Percentiles rank a stretch among this genome's conserved stretches.
phyloP scores from a whole-genome alignment of 495 filamentous ascomycete genomes.

The Penicillium goetzii region DNA sequence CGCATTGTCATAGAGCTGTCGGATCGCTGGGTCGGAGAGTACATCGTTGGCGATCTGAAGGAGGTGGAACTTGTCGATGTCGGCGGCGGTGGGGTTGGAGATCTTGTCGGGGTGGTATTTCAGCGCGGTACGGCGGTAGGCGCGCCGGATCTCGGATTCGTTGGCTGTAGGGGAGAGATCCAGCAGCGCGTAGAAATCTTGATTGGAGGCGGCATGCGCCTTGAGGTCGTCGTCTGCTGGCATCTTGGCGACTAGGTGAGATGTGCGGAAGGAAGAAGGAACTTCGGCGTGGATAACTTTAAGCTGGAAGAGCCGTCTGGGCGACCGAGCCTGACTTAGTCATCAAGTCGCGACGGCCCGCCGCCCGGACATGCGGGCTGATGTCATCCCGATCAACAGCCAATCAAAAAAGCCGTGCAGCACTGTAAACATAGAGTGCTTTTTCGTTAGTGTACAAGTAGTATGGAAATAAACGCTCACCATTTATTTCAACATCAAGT shows the following conservation, averaged over 20 bases:
- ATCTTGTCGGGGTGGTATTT: constrained; percentile 91
- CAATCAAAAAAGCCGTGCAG: no score
- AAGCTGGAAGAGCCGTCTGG: neutral
- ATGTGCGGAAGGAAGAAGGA: constrained; percentile 1
- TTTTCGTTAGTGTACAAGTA: no score
- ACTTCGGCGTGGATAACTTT: neutral
- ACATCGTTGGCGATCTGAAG: constrained; percentile 74
- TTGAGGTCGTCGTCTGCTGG: constrained; percentile 59
- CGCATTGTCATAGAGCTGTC: constrained; percentile 70
- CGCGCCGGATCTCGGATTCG: constrained; percentile 76
- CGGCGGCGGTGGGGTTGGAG: constrained; percentile 56
- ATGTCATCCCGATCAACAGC: no score
- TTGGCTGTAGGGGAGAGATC: constrained; percentile 64
- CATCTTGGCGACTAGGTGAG: constrained; percentile 28
- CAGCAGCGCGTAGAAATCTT: constrained; percentile 88
- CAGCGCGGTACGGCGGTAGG: constrained; percentile 85
- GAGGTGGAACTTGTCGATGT: constrained; percentile 74
- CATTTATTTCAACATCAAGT: no score
- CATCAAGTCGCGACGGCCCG: no score
- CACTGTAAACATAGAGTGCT: no score
- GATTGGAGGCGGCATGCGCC: constrained; percentile 58
- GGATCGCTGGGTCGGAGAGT: constrained; percentile 62
- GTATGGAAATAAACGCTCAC: no score
- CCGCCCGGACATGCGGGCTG: no score
- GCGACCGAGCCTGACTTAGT: neutral